Evolutionary conservation across 768 basidiomycete species (phyloP).

Genomic region (Calvatia gigantea): DNA sequence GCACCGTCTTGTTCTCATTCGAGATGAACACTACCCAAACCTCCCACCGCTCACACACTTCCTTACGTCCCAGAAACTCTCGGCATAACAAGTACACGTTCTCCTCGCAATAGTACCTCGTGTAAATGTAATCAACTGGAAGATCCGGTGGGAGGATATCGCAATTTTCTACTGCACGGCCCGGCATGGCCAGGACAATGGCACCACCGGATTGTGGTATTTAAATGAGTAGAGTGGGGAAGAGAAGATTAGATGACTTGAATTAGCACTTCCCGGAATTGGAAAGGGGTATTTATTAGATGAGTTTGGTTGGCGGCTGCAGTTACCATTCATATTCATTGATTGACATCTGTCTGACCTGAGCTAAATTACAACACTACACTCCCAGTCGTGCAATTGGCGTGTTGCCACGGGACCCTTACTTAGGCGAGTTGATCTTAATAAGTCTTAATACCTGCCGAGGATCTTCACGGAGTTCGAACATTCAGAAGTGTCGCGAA

Average conservation of each 20-base stretch:
- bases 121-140: conserved; percentile 45
- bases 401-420: background rate
- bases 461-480: background rate
- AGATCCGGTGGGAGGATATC: conserved; percentile 16
- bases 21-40: conserved; percentile 62
- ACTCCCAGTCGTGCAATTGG: too few relatives aligned
- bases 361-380: too few relatives aligned
- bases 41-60: conserved; percentile 39
- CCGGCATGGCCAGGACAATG: background rate
- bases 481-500: too few relatives aligned
- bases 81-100: conserved; percentile 61
- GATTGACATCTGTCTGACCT: too few relatives aligned
- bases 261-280: too few relatives aligned
- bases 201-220: conserved; percentile 1
- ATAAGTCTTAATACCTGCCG: background rate
- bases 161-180: background rate
- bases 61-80: conserved; percentile 30
- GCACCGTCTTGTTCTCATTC: conserved; percentile 55
- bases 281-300: too few relatives aligned
- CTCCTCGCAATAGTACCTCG: conserved; percentile 68
- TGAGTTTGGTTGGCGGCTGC: too few relatives aligned
- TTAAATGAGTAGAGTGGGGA: background rate
- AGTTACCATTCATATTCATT: too few relatives aligned
- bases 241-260: background rate
- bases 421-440: background rate